Evolutionary conservation across 208 protist species (phyloP), one percentile per base, ranked within the genome.

Genomic region (Acanthamoeba triangularis): DNA sequence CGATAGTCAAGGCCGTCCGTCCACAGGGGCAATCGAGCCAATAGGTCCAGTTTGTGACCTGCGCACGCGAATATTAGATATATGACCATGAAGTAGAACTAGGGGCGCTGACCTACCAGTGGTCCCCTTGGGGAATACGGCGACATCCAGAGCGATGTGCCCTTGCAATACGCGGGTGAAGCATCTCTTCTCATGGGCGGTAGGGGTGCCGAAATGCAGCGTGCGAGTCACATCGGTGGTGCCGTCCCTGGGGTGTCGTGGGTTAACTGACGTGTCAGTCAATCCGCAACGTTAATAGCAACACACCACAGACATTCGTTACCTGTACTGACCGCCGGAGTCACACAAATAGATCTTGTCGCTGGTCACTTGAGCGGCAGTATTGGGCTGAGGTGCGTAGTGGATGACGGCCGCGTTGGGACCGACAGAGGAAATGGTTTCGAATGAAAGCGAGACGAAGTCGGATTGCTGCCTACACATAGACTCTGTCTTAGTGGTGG

Each of bases 181-280:
- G 93, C 98, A 98, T 95, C 99, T 95, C 30, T 98, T 97, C 96
- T 99, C 97, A 18, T 95, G 74, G 1, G 72, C 90, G 16, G 95
- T 96, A 4, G 74, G 93, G n/a, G 87, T 78, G 44, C 97, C 97
- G 96, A 99, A 99, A 97, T 99, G 99, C 63, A 99, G 93, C 37
- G 99, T 99, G 54, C 99, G 98, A 3, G 99, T 99, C 25, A 99
- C 98, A 95, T 99, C 99, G 5, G 99, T 99, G 14, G 99, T 99
- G 92, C 99, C 99, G 54, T 98, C 97, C 28, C 93, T 93, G 37
- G 61, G 61, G 11, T 0, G 61, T 30, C 7, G n/a, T 30, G 14
- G 11, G 56, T 28, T 3, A 28, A 16, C 56, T 14, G 56, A 18
- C 18, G 11, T 61, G n/a, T n/a, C n/a, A n/a, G n/a, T 63, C 11